Evolutionary conservation across 2,329 filamentous ascomycete genomes (phyloP), one percentile per base, ranked within the genome.

Genomic region (Madurella fahalii): DNA sequence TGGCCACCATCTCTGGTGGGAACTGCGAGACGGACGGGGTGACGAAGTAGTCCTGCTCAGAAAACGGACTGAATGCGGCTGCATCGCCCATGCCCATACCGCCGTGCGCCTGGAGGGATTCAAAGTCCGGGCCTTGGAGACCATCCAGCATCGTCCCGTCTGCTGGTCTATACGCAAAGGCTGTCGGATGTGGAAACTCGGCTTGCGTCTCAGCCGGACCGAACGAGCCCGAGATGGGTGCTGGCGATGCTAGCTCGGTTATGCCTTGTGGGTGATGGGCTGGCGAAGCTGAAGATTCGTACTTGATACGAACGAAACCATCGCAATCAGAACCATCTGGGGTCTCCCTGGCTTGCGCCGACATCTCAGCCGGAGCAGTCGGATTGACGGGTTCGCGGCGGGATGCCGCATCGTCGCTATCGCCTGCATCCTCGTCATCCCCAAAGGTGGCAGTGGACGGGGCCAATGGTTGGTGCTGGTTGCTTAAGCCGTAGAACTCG

Each of bases 361-460:
- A 20, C 31, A 17, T 13, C n/a, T 37, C 20, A 25, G 34, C 16
- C 8, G 25, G 31, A 30, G 41, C 13, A 30, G 17, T n/a, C 3
- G 34, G n/a, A 9, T 57, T 54, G 40, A 45, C 42, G 15, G 40
- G 49, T 12, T 59, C 56, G 40, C 20, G 18, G 7, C 58, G 51
- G 32, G 51, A 53, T 18, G 47, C 42, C 25, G 39, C 40, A 32
- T 54, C 20, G 9, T 58, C 52, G 42, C 40, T 47, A 5, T 57
- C 48, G 11, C 13, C 20, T 5, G 41, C 34, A 17, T 54, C 47
- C 16, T 57, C 58, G 13, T 48, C 40, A 12, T 42, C 51, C 4
- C 55, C 58, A 37, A 74, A 72, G 12, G 64, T 53, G 42, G 71
- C 72, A 4, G 70, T 71, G 1, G 72, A 74, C 40, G 70, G 64